A percentile compares a stretch with the other conserved stretches of the same genome.
These are phyloP conservation scores for Amanita thiersii DNA, from an alignment of 768 basidiomycete species.

Conservation along the genomic window DNA sequence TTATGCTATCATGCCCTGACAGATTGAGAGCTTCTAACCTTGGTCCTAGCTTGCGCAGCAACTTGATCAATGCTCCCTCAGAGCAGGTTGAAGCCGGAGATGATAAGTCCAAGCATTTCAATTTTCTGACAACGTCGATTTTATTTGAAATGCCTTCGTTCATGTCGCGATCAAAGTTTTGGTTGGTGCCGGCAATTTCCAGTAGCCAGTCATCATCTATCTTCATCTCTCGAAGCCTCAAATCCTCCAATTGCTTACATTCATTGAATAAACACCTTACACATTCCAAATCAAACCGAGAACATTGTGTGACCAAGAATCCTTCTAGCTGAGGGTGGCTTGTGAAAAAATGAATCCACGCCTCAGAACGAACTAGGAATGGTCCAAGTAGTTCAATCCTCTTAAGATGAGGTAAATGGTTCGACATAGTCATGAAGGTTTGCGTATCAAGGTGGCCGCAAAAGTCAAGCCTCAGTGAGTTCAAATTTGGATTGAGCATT, in stretches of 20 bases:
- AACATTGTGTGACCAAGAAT: slow-evolving; percentile 80
- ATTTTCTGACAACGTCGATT: slow-evolving; percentile 29
- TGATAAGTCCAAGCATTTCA: slow-evolving; percentile 65
- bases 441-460: slow-evolving; percentile 76
- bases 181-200: slow-evolving; percentile 25
- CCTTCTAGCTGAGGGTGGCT: slow-evolving; percentile 53
- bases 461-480: slow-evolving; percentile 69
- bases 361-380: slow-evolving; percentile 66
- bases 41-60: slow-evolving; percentile 48
- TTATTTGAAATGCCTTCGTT: too few species aligned
- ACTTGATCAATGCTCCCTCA: slow-evolving; percentile 44
- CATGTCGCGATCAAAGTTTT: too few species aligned
- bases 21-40: slow-evolving; percentile 57
- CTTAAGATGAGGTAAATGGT: slow-evolving; percentile 54
- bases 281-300: slow-evolving; percentile 74
- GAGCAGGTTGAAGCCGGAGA: slow-evolving; percentile 46
- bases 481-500: slow-evolving; percentile 78
- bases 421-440: slow-evolving; percentile 51
- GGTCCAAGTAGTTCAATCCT: slow-evolving; percentile 81
- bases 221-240: slow-evolving; percentile 71
- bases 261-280: slow-evolving; percentile 50
- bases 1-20: slow-evolving; percentile 59
- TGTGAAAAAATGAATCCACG: slow-evolving; percentile 73
- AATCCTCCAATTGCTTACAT: slow-evolving; percentile 44
- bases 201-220: slow-evolving; percentile 59